Evolutionary conservation across 352 stramenopile species (phyloP).

Genomic region (Globisporangium paddicum): DNA sequence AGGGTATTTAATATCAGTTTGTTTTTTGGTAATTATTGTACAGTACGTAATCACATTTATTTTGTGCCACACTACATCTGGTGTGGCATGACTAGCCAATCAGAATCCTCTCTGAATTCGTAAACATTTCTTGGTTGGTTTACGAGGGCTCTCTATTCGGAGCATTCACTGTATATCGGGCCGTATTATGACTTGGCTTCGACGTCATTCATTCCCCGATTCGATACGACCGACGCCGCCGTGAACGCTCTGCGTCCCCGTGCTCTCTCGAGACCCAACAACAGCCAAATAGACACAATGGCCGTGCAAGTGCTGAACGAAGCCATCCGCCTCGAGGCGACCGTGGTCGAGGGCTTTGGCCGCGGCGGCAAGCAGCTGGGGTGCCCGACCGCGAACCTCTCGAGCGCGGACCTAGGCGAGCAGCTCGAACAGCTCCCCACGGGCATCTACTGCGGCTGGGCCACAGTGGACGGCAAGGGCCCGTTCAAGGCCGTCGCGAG

Average conservation of each 20-base stretch:
- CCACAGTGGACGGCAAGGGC: slow-evolving; percentile 73
- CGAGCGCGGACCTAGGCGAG: slow-evolving; percentile 77
- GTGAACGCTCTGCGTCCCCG: no score
- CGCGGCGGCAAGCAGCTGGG: slow-evolving; percentile 95
- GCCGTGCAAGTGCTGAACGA: slow-evolving; percentile 49
- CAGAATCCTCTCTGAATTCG: not conserved
- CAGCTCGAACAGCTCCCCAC: slow-evolving; percentile 71
- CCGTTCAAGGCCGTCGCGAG: slow-evolving; percentile 95
- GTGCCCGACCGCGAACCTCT: slow-evolving; percentile 95
- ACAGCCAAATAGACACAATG: slow-evolving; percentile 20
- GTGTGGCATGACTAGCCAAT: no score
- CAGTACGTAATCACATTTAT: no score
- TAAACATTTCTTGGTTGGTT: not conserved
- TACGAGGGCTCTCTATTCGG: not conserved
- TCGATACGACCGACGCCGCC: not conserved
- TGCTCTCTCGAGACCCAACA: not conserved
- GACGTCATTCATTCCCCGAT: not conserved
- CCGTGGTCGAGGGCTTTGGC: slow-evolving; percentile 92
- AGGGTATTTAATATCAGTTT: no score
- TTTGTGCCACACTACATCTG: no score
- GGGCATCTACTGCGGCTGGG: slow-evolving; percentile 95
- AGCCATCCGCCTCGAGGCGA: slow-evolving; percentile 78
- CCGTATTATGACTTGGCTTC: not conserved
- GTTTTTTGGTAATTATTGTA: no score
- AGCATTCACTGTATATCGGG: not conserved